Percentiles rank a stretch among this genome's conserved stretches.
These are phyloP conservation scores for Kazachstania sp. DNA, from an alignment of 1,139 yeast species.

Conservation along the genomic window DNA sequence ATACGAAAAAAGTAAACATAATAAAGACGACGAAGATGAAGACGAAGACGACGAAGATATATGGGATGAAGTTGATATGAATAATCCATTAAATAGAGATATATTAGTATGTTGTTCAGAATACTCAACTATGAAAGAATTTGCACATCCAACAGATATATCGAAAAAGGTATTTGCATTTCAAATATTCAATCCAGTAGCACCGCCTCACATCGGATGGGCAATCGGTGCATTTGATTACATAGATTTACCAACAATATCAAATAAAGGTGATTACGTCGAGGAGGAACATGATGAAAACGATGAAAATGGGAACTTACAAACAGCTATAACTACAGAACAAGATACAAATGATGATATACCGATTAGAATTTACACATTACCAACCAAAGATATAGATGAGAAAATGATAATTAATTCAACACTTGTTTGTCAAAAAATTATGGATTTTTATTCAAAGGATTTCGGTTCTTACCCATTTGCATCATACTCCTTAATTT, in stretches of 20 bases:
- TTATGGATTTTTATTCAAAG: constrained; percentile 73
- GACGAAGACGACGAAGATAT: constrained; percentile 33
- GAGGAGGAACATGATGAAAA: constrained; percentile 40
- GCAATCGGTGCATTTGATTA: constrained; percentile 81
- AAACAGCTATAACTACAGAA: constrained; percentile 24
- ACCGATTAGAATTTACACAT: constrained; percentile 36
- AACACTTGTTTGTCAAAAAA: constrained; percentile 64
- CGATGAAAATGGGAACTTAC: constrained; percentile 32
- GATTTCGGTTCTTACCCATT: constrained; percentile 94
- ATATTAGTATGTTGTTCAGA: constrained; percentile 75
- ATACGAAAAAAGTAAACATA: constrained; percentile 1
- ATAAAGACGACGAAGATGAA: constrained; percentile 12
- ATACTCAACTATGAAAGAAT: constrained; percentile 44
- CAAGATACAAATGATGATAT: constrained; percentile 31
- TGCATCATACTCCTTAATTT: constrained; percentile 67
- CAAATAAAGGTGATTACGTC: constrained; percentile 21
- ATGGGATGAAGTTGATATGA: constrained; percentile 36
- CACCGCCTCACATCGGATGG: constrained; percentile 96
- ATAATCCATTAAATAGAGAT: constrained; percentile 41
- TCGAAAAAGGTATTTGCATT: constrained; percentile 71
- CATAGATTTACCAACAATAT: constrained; percentile 36
- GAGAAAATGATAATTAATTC: constrained; percentile 60
- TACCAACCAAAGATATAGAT: constrained; percentile 30
- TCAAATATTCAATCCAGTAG: constrained; percentile 76
- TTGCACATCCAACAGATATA: constrained; percentile 51